Conservation (phyloP, 176 grass and related monocot species). For the Musa troglodytarum region DNA sequence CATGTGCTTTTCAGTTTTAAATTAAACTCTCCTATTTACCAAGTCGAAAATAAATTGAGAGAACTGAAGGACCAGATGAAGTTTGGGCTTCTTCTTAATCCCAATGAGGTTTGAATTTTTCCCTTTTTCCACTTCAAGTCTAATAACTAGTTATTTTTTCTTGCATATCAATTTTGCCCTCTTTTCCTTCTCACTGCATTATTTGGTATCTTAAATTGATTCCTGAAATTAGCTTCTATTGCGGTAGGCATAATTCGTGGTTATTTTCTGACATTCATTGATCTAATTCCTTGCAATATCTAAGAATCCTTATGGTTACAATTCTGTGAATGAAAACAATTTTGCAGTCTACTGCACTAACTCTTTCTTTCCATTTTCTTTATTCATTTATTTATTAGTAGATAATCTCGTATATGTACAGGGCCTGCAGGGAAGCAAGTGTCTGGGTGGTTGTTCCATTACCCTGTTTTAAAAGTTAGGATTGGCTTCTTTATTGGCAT, state of each 20-base stretch:
- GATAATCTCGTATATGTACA: neutral
- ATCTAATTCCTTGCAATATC: neutral
- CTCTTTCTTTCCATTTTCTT: neutral
- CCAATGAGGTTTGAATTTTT: constrained; percentile 56
- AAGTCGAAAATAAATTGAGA: constrained; percentile 50
- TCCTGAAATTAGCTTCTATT: neutral
- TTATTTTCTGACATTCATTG: neutral
- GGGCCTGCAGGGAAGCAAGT: neutral
- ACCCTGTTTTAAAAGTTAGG: neutral
- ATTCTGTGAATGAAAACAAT: neutral
- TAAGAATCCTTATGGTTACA: neutral
- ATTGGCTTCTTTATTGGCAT: neutral
- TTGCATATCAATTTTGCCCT: neutral
- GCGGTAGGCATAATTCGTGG: neutral
- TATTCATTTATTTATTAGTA: neutral
- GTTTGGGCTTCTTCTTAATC: constrained; percentile 51
- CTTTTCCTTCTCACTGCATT: neutral
- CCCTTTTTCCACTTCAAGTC: neutral
- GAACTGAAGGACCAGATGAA: constrained; percentile 88
- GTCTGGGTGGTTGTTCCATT: neutral
- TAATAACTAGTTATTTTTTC: neutral
- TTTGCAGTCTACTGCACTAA: neutral
- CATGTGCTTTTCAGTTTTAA: constrained; percentile 78
- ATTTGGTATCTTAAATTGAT: neutral
- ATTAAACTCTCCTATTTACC: constrained; percentile 63